Evolutionary conservation across 73 alveolate species (phyloP), one percentile per base, ranked within the genome.

Genomic region (Stentor coeruleus): DNA sequence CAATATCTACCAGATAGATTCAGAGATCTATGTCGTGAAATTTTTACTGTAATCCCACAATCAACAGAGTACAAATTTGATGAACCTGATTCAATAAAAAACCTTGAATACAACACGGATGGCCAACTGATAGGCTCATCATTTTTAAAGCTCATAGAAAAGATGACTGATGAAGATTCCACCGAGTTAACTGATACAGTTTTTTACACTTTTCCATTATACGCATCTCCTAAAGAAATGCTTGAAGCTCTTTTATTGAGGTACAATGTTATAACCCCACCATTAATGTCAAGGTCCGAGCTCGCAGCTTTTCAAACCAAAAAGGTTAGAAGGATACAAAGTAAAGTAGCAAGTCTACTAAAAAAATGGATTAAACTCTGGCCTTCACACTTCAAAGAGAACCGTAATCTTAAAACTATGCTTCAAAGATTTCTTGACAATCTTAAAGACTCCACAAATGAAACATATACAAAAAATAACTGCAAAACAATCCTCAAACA

Each of bases 151-250:
- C 39, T 66, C 49, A 66, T 66, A 28, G 79, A 66, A 66, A 66
- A 66, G 33, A 66, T 66, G 40, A 66, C 79, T 66, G 79, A 66
- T 66, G 79, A 66, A 26, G 79, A 26, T 26, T 20, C 79, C 20
- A 66, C 36, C 33, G 79, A 66, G 39, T 40, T 66, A 28, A 20
- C 39, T 66, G 37, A 66, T 66, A 66, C 37, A 0, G 79, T 66
- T 2, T 66, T 66, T 66, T 66, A 66, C 33, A 66, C 79, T 20
- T 66, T 66, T 66, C 79, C 79, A 0, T 20, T 66, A 11, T 66
- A 66, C 39, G n/a, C 79, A 26, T 66, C 79, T 66, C 79, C 79
- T 20, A 66, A 66, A 66, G 79, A 66, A 66, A 20, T 66, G n/a
- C 33, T 66, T 37, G 79, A 66, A 66, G 79, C 79, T 20, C 37